Evolutionary conservation across 2,329 filamentous ascomycete genomes (phyloP).

Genomic region (Aspergillus cejpii): DNA sequence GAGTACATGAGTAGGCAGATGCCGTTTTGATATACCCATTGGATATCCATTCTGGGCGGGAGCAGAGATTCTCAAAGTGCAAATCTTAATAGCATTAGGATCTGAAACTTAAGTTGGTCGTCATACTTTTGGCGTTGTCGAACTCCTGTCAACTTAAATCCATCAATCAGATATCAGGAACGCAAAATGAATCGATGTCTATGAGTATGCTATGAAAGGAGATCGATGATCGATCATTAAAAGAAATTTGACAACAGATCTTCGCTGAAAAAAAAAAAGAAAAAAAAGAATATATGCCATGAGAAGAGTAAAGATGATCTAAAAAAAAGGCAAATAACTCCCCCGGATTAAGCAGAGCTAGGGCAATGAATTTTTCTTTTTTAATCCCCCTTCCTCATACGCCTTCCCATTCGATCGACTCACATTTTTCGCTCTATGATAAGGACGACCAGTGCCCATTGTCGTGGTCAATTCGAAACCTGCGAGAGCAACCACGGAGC

Average conservation of each 20-base stretch:
- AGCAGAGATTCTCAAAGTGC: too few relatives aligned
- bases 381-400: not conserved
- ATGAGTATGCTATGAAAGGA: too few relatives aligned
- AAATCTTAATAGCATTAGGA: too few relatives aligned
- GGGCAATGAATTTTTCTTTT: not conserved
- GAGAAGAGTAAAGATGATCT: not conserved
- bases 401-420: conserved; percentile 5
- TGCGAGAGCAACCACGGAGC: conserved; percentile 20
- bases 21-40: too few relatives aligned
- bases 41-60: too few relatives aligned
- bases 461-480: conserved; percentile 20
- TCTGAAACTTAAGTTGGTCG: too few relatives aligned
- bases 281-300: not conserved
- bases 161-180: too few relatives aligned
- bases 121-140: too few relatives aligned
- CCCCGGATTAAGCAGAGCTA: conserved; percentile 1
- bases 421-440: conserved; percentile 2
- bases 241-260: not conserved
- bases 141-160: too few relatives aligned
- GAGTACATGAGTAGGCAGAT: not conserved
- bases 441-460: conserved; percentile 3
- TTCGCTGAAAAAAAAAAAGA: too few relatives aligned
- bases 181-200: too few relatives aligned
- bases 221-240: not conserved
- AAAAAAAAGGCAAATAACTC: not conserved